Conservation (phyloP, 78 protist species). For the Pigoraptor vietnamica region DNA sequence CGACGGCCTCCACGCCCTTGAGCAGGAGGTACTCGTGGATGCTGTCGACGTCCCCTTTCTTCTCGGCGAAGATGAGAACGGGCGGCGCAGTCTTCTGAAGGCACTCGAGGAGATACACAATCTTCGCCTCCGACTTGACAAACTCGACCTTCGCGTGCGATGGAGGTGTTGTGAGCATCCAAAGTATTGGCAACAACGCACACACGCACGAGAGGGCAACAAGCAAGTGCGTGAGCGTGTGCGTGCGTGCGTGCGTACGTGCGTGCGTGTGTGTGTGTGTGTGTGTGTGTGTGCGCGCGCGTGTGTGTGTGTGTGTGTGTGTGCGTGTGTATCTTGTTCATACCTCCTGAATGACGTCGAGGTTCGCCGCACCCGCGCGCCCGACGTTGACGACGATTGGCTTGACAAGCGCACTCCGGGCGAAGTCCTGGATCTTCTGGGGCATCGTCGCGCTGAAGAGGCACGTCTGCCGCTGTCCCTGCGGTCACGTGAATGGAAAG, state of each 20-base stretch:
- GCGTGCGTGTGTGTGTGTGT: conserved; percentile 59
- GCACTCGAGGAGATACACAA: conserved; percentile 90
- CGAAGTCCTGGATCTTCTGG: conserved; percentile 36
- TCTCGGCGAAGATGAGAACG: conserved; percentile 85
- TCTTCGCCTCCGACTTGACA: conserved; percentile 58
- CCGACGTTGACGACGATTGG: conserved; percentile 42
- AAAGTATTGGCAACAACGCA: too few species aligned
- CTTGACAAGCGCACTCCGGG: conserved; percentile 31
- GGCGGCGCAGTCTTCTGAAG: conserved; percentile 98
- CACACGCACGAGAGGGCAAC: too few species aligned
- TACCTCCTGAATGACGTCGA: conserved; percentile 43
- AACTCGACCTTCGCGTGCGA: conserved; percentile 3
- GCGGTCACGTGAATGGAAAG: conserved; percentile 13
- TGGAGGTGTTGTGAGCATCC: too few species aligned
- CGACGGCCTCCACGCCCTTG: conserved; percentile 67
- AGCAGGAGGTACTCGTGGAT: conserved; percentile 93
- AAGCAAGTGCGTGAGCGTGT: too few species aligned
- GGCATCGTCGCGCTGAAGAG: conserved; percentile 48
- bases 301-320: conserved; percentile 55
- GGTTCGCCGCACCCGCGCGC: conserved; percentile 40
- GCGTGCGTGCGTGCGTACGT: conserved; percentile 9
- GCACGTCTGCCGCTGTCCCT: conserved; percentile 22
- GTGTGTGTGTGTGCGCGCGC: background rate
- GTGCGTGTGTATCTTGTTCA: background rate
- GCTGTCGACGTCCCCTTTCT: conserved; percentile 92